Conservation (phyloP, 176 grass and related monocot species). For the Eragrostis nindensis region DNA sequence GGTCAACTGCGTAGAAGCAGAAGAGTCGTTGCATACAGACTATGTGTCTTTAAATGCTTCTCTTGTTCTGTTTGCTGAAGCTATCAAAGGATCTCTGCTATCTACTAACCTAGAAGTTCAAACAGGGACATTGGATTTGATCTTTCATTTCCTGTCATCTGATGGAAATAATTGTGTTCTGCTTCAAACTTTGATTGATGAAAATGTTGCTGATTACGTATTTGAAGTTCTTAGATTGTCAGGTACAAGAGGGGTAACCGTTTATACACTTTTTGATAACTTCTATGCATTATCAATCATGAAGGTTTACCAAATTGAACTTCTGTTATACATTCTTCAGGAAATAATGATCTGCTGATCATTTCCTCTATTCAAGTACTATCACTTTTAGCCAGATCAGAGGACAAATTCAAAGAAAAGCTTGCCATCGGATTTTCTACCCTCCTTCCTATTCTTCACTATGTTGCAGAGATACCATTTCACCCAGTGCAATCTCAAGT, state of each 20-base stretch:
- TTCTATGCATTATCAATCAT: slow-evolving; percentile 27
- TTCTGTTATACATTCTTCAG: slow-evolving; percentile 55
- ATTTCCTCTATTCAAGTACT: slow-evolving; percentile 77
- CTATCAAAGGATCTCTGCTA: slow-evolving; percentile 89
- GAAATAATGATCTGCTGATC: slow-evolving; percentile 80
- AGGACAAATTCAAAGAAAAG: slow-evolving; percentile 77
- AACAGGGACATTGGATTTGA: slow-evolving; percentile 78
- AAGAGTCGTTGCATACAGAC: slow-evolving; percentile 40
- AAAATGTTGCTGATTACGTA: slow-evolving; percentile 92
- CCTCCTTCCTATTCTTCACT: slow-evolving; percentile 77
- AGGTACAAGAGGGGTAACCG: slow-evolving; percentile 47
- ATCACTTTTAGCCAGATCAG: slow-evolving; percentile 63
- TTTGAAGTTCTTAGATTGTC: slow-evolving; percentile 89
- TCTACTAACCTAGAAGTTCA: slow-evolving; percentile 85
- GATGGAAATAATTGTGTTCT: slow-evolving; percentile 52
- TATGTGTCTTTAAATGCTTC: slow-evolving; percentile 40
- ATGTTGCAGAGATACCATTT: slow-evolving; percentile 87
- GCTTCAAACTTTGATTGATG: slow-evolving; percentile 75
- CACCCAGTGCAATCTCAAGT: slow-evolving; percentile 83
- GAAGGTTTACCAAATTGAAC: slow-evolving; percentile 30
- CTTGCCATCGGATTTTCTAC: slow-evolving; percentile 80
- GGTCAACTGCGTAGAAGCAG: slow-evolving; percentile 51
- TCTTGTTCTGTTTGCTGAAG: slow-evolving; percentile 84
- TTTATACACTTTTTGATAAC: slow-evolving; percentile 7
- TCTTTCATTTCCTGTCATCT: slow-evolving; percentile 82